A percentile compares a stretch with the other conserved stretches of the same genome.
These are phyloP conservation scores for Acidomyces sp. DNA, from an alignment of 495 filamentous ascomycete genomes.

Conservation along the genomic window DNA sequence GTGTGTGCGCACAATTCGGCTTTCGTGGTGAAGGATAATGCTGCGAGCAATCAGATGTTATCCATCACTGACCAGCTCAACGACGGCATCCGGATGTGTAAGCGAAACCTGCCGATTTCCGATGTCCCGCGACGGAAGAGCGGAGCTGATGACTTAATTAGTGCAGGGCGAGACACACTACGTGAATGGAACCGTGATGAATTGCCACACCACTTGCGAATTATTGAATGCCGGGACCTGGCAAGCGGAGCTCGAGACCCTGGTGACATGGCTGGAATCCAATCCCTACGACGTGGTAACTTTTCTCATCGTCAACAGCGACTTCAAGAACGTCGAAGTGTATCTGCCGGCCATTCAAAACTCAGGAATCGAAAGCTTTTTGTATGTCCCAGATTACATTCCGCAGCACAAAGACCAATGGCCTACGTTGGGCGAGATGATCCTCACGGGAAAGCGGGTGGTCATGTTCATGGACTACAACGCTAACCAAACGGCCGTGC, in stretches of 20 bases:
- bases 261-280: slow-evolving; percentile 56
- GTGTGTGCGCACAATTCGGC: slow-evolving; percentile 82
- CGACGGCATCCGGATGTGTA: slow-evolving; percentile 74
- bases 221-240: slow-evolving; percentile 68
- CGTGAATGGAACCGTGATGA: slow-evolving; percentile 45
- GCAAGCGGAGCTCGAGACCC: slow-evolving; percentile 54
- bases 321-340: slow-evolving; percentile 47
- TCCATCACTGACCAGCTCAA: slow-evolving; percentile 62
- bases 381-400: slow-evolving; percentile 56
- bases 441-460: slow-evolving; percentile 49
- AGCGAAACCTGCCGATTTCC: slow-evolving; percentile 22
- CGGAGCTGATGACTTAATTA: no score
- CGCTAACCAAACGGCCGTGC: slow-evolving; percentile 62
- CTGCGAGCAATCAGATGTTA: slow-evolving; percentile 64
- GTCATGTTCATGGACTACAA: slow-evolving; percentile 70
- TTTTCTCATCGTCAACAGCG: slow-evolving; percentile 72
- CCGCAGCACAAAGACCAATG: slow-evolving; percentile 64
- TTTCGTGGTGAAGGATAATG: slow-evolving; percentile 55
- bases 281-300: slow-evolving; percentile 91
- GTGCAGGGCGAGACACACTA: slow-evolving; percentile 78
- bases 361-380: slow-evolving; percentile 53
- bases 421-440: slow-evolving; percentile 73
- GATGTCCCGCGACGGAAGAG: no score
- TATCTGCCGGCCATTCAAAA: slow-evolving; percentile 49
- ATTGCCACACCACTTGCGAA: slow-evolving; percentile 67